Percentiles rank a stretch among this genome's conserved stretches.
These are phyloP conservation scores for Amoebophrya sp. DNA, from an alignment of 169 alveolate genomes.

Conservation along the genomic window DNA sequence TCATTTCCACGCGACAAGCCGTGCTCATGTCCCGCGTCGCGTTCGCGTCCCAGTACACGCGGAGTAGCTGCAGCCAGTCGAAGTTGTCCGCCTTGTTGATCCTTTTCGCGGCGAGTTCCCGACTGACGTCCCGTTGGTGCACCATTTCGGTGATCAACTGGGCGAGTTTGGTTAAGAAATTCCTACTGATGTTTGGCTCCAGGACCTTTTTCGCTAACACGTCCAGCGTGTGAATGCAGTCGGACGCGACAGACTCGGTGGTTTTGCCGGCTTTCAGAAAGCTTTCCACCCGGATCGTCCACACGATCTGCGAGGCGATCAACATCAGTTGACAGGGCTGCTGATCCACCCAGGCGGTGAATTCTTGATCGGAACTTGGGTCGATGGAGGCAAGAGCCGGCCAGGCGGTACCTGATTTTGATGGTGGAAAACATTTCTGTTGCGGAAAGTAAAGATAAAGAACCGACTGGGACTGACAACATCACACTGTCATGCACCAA, in stretches of 20 bases:
- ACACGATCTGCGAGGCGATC: neutral
- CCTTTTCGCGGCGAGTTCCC: constrained; percentile 58
- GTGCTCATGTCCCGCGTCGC: constrained; percentile 38
- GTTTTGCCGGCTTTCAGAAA: neutral
- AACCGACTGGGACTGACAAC: too few species aligned
- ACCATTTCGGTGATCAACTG: constrained; percentile 83
- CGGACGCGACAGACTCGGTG: neutral
- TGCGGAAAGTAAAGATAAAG: too few species aligned
- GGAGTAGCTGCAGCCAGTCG: constrained; percentile 71
- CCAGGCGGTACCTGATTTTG: too few species aligned
- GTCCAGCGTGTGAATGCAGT: neutral
- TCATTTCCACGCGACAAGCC: constrained; percentile 61
- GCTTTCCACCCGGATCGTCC: neutral
- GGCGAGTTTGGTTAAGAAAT: constrained; percentile 74
- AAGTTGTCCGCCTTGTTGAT: constrained; percentile 60
- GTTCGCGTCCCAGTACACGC: constrained; percentile 54
- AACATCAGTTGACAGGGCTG: neutral
- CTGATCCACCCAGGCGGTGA: neutral
- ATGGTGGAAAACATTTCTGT: too few species aligned
- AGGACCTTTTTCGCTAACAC: constrained; percentile 42
- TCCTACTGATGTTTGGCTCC: constrained; percentile 33
- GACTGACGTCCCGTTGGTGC: constrained; percentile 84
- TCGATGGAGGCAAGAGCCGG: neutral
- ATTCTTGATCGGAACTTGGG: neutral
- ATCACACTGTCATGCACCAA: too few species aligned